Conservation (phyloP, 768 basidiomycete species). For the Fibroporia radiculosa region DNA sequence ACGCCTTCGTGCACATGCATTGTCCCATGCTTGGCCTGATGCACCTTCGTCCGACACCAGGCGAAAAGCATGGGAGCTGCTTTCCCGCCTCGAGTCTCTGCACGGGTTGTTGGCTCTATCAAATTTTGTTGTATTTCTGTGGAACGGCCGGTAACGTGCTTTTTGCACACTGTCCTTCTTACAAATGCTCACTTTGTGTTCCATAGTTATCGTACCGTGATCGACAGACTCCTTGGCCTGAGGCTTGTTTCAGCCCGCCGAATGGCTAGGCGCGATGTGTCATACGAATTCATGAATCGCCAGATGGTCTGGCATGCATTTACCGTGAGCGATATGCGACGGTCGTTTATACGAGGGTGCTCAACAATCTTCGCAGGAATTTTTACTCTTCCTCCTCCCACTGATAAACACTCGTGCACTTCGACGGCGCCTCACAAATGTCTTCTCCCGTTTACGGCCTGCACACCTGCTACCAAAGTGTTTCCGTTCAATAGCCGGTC, state of each 20-base stretch:
- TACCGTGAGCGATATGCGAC: constrained; percentile 52
- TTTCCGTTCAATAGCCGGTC: constrained; percentile 20
- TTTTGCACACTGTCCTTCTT: background rate
- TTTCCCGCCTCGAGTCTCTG: constrained; percentile 60
- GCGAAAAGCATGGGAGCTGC: constrained; percentile 62
- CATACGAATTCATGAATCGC: constrained; percentile 98
- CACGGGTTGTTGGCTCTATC: constrained; percentile 54
- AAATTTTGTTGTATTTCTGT: constrained; percentile 81
- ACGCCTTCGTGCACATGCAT: constrained; percentile 64
- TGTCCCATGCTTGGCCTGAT: constrained; percentile 88
- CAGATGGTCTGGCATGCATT: constrained; percentile 99
- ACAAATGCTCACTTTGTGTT: background rate
- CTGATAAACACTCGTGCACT: constrained; percentile 65
- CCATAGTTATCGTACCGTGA: constrained; percentile 76
- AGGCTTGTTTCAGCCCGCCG: constrained; percentile 63
- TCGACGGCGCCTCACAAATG: constrained; percentile 44
- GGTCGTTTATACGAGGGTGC: background rate
- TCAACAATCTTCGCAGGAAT: constrained; percentile 54
- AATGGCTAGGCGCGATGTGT: constrained; percentile 74
- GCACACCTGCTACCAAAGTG: constrained; percentile 25
- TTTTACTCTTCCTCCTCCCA: constrained; percentile 86
- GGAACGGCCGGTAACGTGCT: constrained; percentile 73
- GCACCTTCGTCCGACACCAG: constrained; percentile 72
- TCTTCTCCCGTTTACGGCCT: constrained; percentile 20
- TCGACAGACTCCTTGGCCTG: constrained; percentile 73